These are phyloP conservation scores for Ceratonia siliqua DNA, from an alignment of 306 rosid genomes.

Conservation along the genomic window DNA sequence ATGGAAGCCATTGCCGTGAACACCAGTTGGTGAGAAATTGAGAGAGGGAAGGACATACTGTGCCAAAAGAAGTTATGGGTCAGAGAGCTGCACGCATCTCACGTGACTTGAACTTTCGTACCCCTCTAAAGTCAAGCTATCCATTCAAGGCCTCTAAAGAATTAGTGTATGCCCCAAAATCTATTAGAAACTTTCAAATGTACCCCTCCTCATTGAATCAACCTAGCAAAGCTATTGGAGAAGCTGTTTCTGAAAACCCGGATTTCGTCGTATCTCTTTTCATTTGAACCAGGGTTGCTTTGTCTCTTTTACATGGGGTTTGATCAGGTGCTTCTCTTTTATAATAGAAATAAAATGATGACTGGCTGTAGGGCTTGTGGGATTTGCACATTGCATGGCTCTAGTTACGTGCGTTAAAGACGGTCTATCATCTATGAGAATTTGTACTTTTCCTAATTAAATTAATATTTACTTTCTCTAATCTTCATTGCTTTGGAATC, in stretches of 20 bases:
- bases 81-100: too few relatives aligned
- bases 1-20: too few relatives aligned
- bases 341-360: too few relatives aligned
- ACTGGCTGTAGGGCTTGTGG: not conserved
- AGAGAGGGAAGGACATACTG: too few relatives aligned
- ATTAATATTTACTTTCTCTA: not conserved
- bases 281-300: constrained; percentile 9
- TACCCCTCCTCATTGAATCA: not conserved
- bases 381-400: constrained; percentile 1
- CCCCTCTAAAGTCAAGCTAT: constrained; percentile 5
- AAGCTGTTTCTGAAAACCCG: constrained; percentile 41
- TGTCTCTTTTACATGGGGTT: constrained; percentile 16
- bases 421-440: not conserved
- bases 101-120: too few relatives aligned
- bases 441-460: not conserved
- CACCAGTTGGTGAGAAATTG: too few relatives aligned
- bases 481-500: not conserved
- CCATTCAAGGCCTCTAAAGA: too few relatives aligned
- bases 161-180: not conserved
- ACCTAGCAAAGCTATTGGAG: constrained; percentile 26
- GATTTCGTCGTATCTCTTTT: constrained; percentile 32
- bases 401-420: not conserved
- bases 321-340: too few relatives aligned
- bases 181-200: not conserved
- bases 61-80: too few relatives aligned